Base-by-base conservation (phyloP, 306 rosid genomes). In the Vigna trinervia region DNA sequence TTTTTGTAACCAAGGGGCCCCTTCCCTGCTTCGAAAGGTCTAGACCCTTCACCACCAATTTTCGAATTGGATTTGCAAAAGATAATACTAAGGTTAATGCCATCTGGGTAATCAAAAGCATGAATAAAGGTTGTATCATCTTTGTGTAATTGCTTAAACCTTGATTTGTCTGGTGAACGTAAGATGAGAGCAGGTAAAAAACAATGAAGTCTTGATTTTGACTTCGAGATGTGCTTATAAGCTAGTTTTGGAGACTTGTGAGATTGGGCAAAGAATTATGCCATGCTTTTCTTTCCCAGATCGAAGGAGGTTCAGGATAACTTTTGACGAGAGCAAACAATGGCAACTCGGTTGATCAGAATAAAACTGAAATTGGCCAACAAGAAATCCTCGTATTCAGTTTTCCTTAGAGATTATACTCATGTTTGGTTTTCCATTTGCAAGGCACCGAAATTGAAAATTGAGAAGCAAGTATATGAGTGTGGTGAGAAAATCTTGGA, bases 1-100 rank as follows among this genome's bases (percentile, higher is more conserved):
- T 88, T 78, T 92, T 85, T 45, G 74, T 76, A 62, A 92, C 85
- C 71, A 89, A 68, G 4, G 89, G 84, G 4, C 84, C 89, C 39
- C 81, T 74, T 20, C 95, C 95, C 58, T 85, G 89, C 78, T 92
- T 90, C 81, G 79, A 51, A 4, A 52, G 71, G 74, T 90, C 87
- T 77, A 92, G 74, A 39, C 74, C 86, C 51, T 58, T 52, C 4
- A 85, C 80, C 80, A 85, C 38, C 72, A 88, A 30, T 43, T 75
- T 87, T 72, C 95, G 17, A 38, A 84, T 28, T 17, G 97, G 95
- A 74, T 73, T 89, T 78, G 81, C 62, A 41, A 92, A 85, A 73
- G 86, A 54, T 32, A 92, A 81, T 43, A 67, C 34, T 69, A 88
- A 13, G 17, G 85, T 76, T 75, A 90, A 28, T 28, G 69, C 82